Conservation (phyloP, 179 eudicot genomes). For the Silene noctiflora region DNA sequence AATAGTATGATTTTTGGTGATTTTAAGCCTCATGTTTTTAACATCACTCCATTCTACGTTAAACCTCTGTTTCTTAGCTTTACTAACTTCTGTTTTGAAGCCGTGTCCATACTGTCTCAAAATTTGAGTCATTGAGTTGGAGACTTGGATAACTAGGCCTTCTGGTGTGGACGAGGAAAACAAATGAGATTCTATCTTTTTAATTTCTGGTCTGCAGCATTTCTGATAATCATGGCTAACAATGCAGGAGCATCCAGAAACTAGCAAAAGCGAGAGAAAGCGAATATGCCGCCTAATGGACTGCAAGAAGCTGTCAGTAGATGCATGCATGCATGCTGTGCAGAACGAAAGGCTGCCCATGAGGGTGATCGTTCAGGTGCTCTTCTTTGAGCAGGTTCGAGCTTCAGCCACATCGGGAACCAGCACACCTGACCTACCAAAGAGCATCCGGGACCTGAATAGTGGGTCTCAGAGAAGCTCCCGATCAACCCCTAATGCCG, state of each 20-base stretch:
- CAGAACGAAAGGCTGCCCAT: slow-evolving; percentile 80
- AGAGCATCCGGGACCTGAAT: slow-evolving; percentile 54
- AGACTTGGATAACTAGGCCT: too few relatives aligned
- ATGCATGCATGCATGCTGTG: slow-evolving; percentile 80
- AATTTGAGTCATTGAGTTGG: too few relatives aligned
- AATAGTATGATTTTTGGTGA: too few relatives aligned
- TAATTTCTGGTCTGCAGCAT: not conserved
- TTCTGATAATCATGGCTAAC: not conserved
- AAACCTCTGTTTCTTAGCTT: too few relatives aligned
- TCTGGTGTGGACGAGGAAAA: not conserved
- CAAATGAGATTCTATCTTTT: not conserved
- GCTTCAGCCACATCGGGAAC: slow-evolving; percentile 79
- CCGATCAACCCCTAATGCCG: slow-evolving; percentile 54
- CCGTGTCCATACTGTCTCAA: too few relatives aligned
- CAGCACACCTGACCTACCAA: slow-evolving; percentile 89
- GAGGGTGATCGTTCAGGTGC: slow-evolving; percentile 74
- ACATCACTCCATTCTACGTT: too few relatives aligned
- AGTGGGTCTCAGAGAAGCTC: slow-evolving; percentile 53
- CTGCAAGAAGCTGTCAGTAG: slow-evolving; percentile 85
- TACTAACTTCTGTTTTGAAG: too few relatives aligned
- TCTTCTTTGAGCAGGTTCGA: slow-evolving; percentile 77
- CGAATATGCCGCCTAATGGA: slow-evolving; percentile 70
- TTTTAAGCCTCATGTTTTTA: too few relatives aligned
- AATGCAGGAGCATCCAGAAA: slow-evolving; percentile 72
- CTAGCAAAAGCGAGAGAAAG: slow-evolving; percentile 73